Percentiles rank a stretch among this genome's conserved stretches.
Evolutionary conservation across 2,329 filamentous ascomycete species (phyloP).

Genomic region (Leptoxyphium fumago): DNA sequence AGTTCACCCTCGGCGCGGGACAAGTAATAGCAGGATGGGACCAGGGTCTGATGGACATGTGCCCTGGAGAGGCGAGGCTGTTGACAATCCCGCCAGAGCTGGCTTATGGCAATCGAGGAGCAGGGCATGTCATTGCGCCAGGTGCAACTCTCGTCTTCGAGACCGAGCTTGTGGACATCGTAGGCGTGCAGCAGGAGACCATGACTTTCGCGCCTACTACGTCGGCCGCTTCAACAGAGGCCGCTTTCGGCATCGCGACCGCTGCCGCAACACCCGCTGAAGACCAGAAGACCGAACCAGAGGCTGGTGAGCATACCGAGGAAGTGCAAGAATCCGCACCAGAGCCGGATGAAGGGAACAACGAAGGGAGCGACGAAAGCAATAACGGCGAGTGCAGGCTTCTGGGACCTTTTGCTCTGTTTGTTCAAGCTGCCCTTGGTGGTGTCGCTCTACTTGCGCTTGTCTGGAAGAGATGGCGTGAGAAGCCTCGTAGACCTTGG

Average conservation of each 20-base stretch:
- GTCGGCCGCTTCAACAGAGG: slow-evolving; percentile 4
- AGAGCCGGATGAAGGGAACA: slow-evolving; percentile 13
- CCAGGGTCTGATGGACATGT: slow-evolving; percentile 80
- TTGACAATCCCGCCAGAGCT: slow-evolving; percentile 78
- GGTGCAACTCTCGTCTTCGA: slow-evolving; percentile 79
- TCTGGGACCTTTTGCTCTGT: slow-evolving; percentile 75
- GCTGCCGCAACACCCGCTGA: slow-evolving; percentile 9
- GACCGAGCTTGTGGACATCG: slow-evolving; percentile 75
- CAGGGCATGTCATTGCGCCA: slow-evolving; percentile 57
- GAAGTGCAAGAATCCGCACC: neutral
- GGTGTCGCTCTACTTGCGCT: slow-evolving; percentile 69
- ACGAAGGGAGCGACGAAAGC: too few relatives aligned
- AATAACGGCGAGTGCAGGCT: slow-evolving; percentile 61
- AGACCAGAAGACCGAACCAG: neutral
- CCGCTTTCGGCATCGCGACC: slow-evolving; percentile 11
- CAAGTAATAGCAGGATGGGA: slow-evolving; percentile 95
- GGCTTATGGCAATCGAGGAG: slow-evolving; percentile 62
- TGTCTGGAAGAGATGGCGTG: slow-evolving; percentile 85
- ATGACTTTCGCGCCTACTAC: slow-evolving; percentile 1
- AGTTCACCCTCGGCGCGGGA: slow-evolving; percentile 64
- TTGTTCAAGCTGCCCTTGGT: slow-evolving; percentile 80
- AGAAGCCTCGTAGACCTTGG: slow-evolving; percentile 77
- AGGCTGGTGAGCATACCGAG: neutral
- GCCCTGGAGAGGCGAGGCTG: slow-evolving; percentile 78
- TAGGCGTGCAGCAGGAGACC: slow-evolving; percentile 40